Conservation (phyloP, 257 asterid species). For the Solanum sparsipilum region DNA sequence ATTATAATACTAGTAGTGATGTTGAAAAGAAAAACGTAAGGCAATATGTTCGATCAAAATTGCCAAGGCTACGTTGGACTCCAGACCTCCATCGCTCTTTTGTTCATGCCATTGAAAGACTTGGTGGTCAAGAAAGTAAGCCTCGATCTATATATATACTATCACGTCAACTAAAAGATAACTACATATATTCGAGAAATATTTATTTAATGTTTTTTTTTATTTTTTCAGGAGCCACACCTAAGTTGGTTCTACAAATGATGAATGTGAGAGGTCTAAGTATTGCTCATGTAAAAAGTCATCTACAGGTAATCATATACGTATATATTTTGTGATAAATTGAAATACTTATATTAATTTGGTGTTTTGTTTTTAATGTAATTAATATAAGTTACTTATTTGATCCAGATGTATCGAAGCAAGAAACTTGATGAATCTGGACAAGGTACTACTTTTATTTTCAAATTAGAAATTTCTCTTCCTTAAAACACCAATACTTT, state of each 20-base stretch:
- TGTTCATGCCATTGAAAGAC: conserved; percentile 72
- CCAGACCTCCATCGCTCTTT: conserved; percentile 82
- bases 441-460: conserved; percentile 35
- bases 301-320: conserved; percentile 53
- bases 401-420: conserved; percentile 76
- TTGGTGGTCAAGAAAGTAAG: conserved; percentile 98
- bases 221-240: conserved; percentile 70
- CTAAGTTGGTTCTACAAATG: conserved; percentile 82
- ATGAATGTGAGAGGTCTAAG: conserved; percentile 83
- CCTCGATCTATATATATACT: background rate
- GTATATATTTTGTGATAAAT: background rate
- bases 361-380: background rate
- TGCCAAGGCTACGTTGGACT: conserved; percentile 95
- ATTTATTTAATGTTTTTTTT: background rate
- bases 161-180: background rate
- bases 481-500: background rate
- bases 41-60: conserved; percentile 63
- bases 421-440: conserved; percentile 87
- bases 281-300: conserved; percentile 96
- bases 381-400: background rate
- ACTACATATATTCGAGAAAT: background rate
- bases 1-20: conserved; percentile 16
- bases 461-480: background rate
- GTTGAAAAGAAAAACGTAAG: conserved; percentile 40
- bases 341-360: background rate